phyloP scores from a whole-genome alignment of 2,329 filamentous ascomycete genomes.

The Penicillium hordei region DNA sequence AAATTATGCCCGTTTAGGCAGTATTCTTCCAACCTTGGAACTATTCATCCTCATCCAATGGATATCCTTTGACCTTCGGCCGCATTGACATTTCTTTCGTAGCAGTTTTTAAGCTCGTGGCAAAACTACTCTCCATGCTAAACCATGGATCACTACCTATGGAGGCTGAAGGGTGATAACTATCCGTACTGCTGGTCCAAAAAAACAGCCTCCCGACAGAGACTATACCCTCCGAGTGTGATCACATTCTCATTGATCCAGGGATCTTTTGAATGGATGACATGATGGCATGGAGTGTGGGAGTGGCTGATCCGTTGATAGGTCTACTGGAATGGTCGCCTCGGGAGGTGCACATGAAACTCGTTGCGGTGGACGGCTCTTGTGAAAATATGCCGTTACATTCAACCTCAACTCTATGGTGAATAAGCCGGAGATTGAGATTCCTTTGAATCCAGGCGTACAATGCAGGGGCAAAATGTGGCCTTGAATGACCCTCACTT shows the following conservation, averaged over 20 bases:
- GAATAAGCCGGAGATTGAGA: slow-evolving; percentile 36
- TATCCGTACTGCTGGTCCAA: slow-evolving; percentile 40
- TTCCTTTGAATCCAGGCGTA: slow-evolving; percentile 36
- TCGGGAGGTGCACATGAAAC: slow-evolving; percentile 48
- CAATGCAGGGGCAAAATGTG: background rate
- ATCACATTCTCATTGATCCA: slow-evolving; percentile 48
- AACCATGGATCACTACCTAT: slow-evolving; percentile 52
- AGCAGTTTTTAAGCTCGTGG: slow-evolving; percentile 46
- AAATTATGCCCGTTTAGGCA: background rate
- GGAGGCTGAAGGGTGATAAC: slow-evolving; percentile 51
- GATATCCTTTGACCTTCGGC: background rate
- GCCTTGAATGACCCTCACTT: background rate
- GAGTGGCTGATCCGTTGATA: slow-evolving; percentile 48
- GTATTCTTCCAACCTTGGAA: background rate
- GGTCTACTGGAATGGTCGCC: slow-evolving; percentile 46
- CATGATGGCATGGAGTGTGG: slow-evolving; percentile 48
- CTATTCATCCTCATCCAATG: background rate
- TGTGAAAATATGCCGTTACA: slow-evolving; percentile 47
- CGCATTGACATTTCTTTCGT: background rate
- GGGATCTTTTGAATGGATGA: slow-evolving; percentile 54
- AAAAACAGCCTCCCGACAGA: slow-evolving; percentile 32
- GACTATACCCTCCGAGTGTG: slow-evolving; percentile 43
- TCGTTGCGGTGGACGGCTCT: slow-evolving; percentile 48
- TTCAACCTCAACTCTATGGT: slow-evolving; percentile 41
- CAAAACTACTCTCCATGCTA: slow-evolving; percentile 51